A percentile compares a stretch with the other conserved stretches of the same genome.
Evolutionary conservation across 2,329 filamentous ascomycete genomes (phyloP).

Genomic region (Cladophialophora exuberans): DNA sequence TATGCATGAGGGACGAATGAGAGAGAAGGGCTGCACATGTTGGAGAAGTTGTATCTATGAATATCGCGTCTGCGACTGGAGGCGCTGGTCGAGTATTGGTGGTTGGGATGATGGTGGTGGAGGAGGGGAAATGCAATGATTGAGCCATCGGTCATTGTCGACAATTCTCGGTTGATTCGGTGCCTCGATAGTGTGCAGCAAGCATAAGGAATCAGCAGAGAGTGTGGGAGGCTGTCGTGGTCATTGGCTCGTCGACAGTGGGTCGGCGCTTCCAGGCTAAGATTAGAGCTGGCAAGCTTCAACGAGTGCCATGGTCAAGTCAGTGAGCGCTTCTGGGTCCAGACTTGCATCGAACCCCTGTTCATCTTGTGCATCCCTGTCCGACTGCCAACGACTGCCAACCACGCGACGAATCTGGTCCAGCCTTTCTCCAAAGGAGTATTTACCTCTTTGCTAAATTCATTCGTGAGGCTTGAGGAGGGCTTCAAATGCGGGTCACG

Average conservation of each 20-base stretch:
- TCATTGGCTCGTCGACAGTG: conserved; percentile 23
- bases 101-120: conserved; percentile 21
- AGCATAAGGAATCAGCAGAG: conserved; percentile 53
- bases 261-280: conserved; percentile 29
- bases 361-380: conserved; percentile 6
- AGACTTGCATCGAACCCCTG: conserved; percentile 18
- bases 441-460: not conserved
- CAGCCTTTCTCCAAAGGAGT: conserved; percentile 6
- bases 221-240: conserved; percentile 37
- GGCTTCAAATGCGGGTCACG: conserved; percentile 15
- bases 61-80: conserved; percentile 33
- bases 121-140: conserved; percentile 23
- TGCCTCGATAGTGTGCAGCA: conserved; percentile 51
- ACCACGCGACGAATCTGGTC: conserved; percentile 5
- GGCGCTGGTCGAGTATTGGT: conserved; percentile 29
- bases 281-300: conserved; percentile 27
- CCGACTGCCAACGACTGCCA: conserved; percentile 5
- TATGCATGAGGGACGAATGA: conserved; percentile 32
- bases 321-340: conserved; percentile 25
- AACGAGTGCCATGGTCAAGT: conserved; percentile 22
- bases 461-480: not conserved
- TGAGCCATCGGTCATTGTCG: conserved; percentile 21
- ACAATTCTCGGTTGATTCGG: conserved; percentile 25
- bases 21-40: conserved; percentile 25
- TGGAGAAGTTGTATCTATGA: conserved; percentile 33